Evolutionary conservation across 768 basidiomycete genomes (phyloP).

Genomic region (Leucocoprinus leucothites): DNA sequence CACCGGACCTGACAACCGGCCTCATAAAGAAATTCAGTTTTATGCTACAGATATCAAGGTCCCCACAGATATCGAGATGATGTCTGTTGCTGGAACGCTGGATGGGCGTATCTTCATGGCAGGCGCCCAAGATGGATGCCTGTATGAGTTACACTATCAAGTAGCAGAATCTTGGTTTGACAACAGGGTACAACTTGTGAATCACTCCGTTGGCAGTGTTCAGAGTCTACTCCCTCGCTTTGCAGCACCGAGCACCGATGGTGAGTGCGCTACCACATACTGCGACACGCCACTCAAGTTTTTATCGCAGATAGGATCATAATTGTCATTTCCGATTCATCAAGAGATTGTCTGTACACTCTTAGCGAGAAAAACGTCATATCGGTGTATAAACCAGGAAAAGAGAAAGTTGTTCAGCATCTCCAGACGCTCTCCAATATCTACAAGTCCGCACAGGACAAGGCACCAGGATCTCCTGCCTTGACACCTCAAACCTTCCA

Average conservation of each 20-base stretch:
- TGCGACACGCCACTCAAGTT: not conserved
- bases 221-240: slow-evolving; percentile 80
- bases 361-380: slow-evolving; percentile 65
- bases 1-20: slow-evolving; percentile 35
- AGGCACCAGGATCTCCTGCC: slow-evolving; percentile 73
- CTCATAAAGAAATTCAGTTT: slow-evolving; percentile 75
- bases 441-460: slow-evolving; percentile 75
- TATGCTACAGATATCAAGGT: slow-evolving; percentile 87
- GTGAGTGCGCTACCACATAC: slow-evolving; percentile 37
- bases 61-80: slow-evolving; percentile 81
- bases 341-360: slow-evolving; percentile 75
- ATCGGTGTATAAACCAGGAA: slow-evolving; percentile 59
- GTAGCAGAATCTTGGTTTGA: slow-evolving; percentile 91
- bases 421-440: slow-evolving; percentile 74
- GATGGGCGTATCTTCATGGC: slow-evolving; percentile 92
- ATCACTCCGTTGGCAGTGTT: slow-evolving; percentile 79
- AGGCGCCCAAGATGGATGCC: slow-evolving; percentile 77
- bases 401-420: slow-evolving; percentile 66
- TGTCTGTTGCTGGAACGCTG: slow-evolving; percentile 71
- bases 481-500: slow-evolving; percentile 68
- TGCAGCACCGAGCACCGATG: slow-evolving; percentile 57
- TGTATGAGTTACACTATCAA: slow-evolving; percentile 93
- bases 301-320: slow-evolving; percentile 62
- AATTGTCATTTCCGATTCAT: slow-evolving; percentile 60
- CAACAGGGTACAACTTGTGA: slow-evolving; percentile 79